phyloP scores from a whole-genome alignment of 169 alveolate genomes.

The Perkinsus marinus region DNA sequence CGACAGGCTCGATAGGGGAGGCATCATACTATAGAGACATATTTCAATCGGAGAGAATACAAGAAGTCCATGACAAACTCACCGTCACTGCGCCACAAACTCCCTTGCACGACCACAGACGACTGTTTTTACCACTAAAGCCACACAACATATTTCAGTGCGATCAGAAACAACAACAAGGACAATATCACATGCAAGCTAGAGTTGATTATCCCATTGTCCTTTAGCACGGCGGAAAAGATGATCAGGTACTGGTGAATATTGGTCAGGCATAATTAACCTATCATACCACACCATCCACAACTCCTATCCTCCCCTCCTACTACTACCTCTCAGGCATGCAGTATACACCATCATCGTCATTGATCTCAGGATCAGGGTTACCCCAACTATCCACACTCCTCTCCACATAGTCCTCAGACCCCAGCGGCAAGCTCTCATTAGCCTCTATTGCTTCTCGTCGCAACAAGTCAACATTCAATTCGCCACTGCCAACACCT shows the following conservation, averaged over 20 bases:
- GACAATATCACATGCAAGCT: not conserved
- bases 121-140: too few species aligned
- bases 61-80: not conserved
- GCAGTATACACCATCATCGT: not conserved
- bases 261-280: not conserved
- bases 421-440: not conserved
- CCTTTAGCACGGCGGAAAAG: not conserved
- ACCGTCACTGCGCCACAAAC: not conserved
- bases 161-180: not conserved
- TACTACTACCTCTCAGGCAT: not conserved
- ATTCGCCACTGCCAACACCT: not conserved
- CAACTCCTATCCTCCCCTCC: not conserved
- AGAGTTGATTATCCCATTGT: not conserved
- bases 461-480: not conserved
- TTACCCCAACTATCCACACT: not conserved
- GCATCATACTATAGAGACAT: too few species aligned
- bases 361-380: not conserved
- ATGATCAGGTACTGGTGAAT: not conserved
- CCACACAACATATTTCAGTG: not conserved
- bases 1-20: too few species aligned
- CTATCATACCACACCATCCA: not conserved
- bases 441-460: not conserved
- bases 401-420: not conserved
- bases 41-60: not conserved
- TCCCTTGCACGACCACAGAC: not conserved